phyloP scores from a whole-genome alignment of 2,329 filamentous ascomycete species.

The Chaetomiaceae sp. region DNA sequence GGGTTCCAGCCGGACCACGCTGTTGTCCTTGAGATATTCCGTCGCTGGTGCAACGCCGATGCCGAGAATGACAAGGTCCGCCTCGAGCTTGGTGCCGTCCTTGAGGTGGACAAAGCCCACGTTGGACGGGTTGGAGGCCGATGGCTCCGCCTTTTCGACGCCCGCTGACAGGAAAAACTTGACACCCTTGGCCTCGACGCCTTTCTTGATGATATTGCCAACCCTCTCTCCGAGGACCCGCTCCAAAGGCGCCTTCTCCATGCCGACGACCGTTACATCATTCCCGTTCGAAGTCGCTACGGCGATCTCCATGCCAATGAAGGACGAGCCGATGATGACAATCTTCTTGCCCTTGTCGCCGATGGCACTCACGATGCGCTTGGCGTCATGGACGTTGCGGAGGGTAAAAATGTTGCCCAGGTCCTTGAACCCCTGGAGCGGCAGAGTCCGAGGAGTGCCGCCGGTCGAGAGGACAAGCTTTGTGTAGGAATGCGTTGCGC shows the following conservation, averaged over 20 bases:
- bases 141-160: conserved; percentile 79
- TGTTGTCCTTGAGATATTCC: conserved; percentile 71
- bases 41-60: conserved; percentile 87
- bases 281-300: conserved; percentile 78
- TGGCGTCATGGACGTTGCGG: conserved; percentile 69
- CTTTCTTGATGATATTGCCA: conserved; percentile 72
- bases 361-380: conserved; percentile 73
- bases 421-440: conserved; percentile 79
- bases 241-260: conserved; percentile 81
- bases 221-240: conserved; percentile 79
- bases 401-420: conserved; percentile 84
- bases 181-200: conserved; percentile 79
- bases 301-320: conserved; percentile 97
- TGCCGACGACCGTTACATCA: conserved; percentile 79
- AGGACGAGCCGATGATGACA: conserved; percentile 85
- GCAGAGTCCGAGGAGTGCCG: conserved; percentile 69
- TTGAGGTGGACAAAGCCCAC: conserved; percentile 81
- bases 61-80: conserved; percentile 87
- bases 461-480: conserved; percentile 91
- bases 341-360: conserved; percentile 86
- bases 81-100: conserved; percentile 77
- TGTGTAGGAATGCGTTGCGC: conserved; percentile 68
- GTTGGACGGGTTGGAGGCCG: conserved; percentile 59
- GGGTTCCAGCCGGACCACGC: conserved; percentile 63
- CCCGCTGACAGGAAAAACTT: conserved; percentile 79